These are phyloP conservation scores for Trametes maxima DNA, from an alignment of 768 basidiomycete species.

Conservation along the genomic window DNA sequence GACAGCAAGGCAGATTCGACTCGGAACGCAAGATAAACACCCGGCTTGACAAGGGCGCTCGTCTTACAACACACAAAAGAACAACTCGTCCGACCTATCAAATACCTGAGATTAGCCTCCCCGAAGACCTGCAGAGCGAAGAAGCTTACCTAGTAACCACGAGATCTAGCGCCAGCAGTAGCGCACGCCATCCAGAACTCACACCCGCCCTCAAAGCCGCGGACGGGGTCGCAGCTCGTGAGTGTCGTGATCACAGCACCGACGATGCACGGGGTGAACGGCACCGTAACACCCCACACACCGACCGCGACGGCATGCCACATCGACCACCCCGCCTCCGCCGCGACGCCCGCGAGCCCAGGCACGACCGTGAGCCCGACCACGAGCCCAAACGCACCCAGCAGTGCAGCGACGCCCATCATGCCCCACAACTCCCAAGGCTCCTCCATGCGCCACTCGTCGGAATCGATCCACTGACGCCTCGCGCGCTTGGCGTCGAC, in stretches of 20 bases:
- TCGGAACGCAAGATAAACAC: neutral
- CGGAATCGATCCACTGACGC: no score
- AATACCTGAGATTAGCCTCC: neutral
- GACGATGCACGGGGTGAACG: neutral
- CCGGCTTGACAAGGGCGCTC: neutral
- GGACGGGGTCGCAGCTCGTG: neutral
- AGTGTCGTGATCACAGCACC: neutral
- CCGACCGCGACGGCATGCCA: conserved; percentile 2
- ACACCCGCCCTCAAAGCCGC: neutral
- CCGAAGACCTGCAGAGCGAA: neutral
- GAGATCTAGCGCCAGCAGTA: neutral
- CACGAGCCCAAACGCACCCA: conserved; percentile 2
- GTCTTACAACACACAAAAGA: neutral
- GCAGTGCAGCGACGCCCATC: neutral
- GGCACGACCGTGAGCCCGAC: conserved; percentile 11
- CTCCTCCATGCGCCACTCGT: neutral
- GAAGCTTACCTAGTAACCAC: neutral
- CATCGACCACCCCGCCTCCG: neutral
- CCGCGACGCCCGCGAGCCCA: neutral
- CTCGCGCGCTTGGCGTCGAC: neutral
- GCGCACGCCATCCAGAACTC: neutral
- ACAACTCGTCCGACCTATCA: neutral
- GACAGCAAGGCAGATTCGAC: neutral
- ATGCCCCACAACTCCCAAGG: neutral
- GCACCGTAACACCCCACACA: conserved; percentile 8